Evolutionary conservation across 768 basidiomycete species (phyloP), one percentile per base, ranked within the genome.

Genomic region (Multifurca ochricompacta): DNA sequence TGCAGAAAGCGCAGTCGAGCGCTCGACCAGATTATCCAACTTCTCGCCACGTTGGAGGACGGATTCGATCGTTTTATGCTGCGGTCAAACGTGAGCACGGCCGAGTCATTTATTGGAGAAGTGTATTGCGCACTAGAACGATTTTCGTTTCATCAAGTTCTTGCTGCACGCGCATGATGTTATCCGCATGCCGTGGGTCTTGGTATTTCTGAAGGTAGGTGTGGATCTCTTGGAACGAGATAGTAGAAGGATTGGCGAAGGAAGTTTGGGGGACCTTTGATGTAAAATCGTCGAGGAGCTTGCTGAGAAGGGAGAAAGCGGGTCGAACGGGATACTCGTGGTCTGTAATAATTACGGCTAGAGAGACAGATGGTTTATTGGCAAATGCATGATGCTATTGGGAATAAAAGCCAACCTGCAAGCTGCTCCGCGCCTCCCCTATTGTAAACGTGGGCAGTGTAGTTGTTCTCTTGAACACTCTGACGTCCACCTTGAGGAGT

Each of bases 111-210:
- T 28, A 21, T 6, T 1, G 10, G 34, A 6, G 27, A 19, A n/a
- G 45, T 19, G 13, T 8, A 30, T 25, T n/a, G 75, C 88, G 56
- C 63, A 95, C 94, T 69, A 99, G 73, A 42, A 98, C 82, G 62
- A 99, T 95, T 85, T 99, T 99, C 3, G 96, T 98, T 74, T 99
- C 96, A 68, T 99, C 96, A 49, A 99, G 72, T 67, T 99, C 96
- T 66, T 92, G 87, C 69, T 99, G 96, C 11, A 99, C 96, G 60
- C 85, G 81, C 94, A 98, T 95, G 66, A 99, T 97, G 18, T 90
- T 86, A 73, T 99, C 95, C 6, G 95, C 95, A 71, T 97, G 92
- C 60, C 83, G 79, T 9, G 95, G 95, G 70, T 99, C 95, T 71
- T 99, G 95, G 68, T 96, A 98, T 71, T 92, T 95, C 67, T 81